Conservation (phyloP, 208 protist species). For the Acanthamoeba castellanii region DNA sequence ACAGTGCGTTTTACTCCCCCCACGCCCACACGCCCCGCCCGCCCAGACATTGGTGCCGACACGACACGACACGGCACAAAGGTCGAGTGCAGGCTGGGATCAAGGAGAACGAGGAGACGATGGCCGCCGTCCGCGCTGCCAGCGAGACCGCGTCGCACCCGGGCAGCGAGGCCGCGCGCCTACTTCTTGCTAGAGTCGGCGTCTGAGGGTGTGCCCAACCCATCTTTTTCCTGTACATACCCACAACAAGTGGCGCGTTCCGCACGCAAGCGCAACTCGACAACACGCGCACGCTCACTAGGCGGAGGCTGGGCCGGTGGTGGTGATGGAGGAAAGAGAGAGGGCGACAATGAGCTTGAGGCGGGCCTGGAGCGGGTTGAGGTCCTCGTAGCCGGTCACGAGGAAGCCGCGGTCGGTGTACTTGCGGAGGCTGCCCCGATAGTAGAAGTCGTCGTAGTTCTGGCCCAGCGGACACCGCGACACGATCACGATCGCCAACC, state of each 20-base stretch:
- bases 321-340: neutral
- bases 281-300: too few relatives aligned
- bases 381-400: neutral
- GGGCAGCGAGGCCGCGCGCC: neutral
- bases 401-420: neutral
- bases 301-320: too few relatives aligned
- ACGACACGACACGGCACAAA: neutral
- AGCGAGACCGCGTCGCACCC: neutral
- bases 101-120: slow-evolving; percentile 22
- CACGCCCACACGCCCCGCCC: neutral
- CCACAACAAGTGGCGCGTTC: too few relatives aligned
- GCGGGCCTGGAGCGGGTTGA: slow-evolving; percentile 4
- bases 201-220: too few relatives aligned
- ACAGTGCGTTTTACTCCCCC: neutral
- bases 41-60: too few relatives aligned
- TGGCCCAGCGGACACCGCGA: neutral
- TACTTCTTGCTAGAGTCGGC: neutral
- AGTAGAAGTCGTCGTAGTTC: slow-evolving; percentile 25
- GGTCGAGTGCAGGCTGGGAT: neutral
- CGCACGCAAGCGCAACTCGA: too few relatives aligned
- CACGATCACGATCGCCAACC: neutral
- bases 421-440: slow-evolving; percentile 3
- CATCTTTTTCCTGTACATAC: too few relatives aligned
- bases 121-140: neutral
- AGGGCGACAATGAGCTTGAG: slow-evolving; percentile 20